Evolutionary conservation across 192 early-diverging fungal genomes (phyloP).

Genomic region (Entomortierella chlamydospora): DNA sequence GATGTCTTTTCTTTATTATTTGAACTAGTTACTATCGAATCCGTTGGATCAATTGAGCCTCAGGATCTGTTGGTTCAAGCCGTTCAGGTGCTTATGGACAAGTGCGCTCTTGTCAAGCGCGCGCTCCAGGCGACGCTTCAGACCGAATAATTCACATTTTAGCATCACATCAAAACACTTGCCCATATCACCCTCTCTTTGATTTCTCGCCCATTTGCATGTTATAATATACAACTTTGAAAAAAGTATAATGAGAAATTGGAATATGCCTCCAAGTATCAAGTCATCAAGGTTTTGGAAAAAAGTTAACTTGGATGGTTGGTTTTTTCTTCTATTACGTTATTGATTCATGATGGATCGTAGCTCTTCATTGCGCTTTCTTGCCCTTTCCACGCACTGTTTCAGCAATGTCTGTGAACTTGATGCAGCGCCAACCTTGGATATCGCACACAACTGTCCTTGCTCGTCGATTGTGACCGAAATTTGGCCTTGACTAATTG

Average conservation of each 20-base stretch:
- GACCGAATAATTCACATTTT: conserved; percentile 20
- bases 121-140: conserved; percentile 63
- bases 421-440: conserved; percentile 68
- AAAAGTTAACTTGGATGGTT: background rate
- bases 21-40: conserved; percentile 82
- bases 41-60: conserved; percentile 83
- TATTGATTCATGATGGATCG: conserved; percentile 30
- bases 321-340: background rate
- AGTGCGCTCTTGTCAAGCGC: conserved; percentile 76
- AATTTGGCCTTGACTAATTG: conserved; percentile 62
- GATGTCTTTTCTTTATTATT: conserved; percentile 5
- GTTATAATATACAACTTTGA: background rate
- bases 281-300: too few species aligned
- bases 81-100: conserved; percentile 82
- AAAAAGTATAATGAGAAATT: too few species aligned
- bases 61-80: conserved; percentile 83
- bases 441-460: conserved; percentile 63
- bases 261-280: too few species aligned
- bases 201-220: too few species aligned
- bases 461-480: conserved; percentile 70
- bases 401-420: conserved; percentile 57
- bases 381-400: conserved; percentile 57
- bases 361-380: conserved; percentile 56
- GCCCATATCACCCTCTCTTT: background rate
- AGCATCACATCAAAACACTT: background rate